Evolutionary conservation across 768 basidiomycete species (phyloP).

Genomic region (Amanita jacksonii): DNA sequence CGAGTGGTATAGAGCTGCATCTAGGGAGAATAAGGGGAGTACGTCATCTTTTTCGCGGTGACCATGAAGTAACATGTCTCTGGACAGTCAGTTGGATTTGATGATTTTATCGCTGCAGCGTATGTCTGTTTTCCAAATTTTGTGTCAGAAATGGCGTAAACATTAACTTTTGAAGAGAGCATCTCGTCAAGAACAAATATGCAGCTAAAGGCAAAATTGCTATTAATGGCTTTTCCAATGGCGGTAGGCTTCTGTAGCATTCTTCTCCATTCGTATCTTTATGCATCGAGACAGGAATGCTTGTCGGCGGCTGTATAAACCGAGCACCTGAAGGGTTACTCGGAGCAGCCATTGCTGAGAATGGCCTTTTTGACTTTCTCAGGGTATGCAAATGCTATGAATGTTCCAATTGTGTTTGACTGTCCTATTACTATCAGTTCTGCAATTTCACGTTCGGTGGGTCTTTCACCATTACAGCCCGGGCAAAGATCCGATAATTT

Average conservation of each 20-base stretch:
- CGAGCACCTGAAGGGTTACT: conserved; percentile 66
- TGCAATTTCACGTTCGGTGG: conserved; percentile 66
- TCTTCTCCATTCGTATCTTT: background rate
- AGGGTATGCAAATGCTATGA: conserved; percentile 38
- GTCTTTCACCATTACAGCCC: conserved; percentile 9
- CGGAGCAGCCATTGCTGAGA: conserved; percentile 70
- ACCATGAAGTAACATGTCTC: conserved; percentile 6
- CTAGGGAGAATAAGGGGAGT: conserved; percentile 55
- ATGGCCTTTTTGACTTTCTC: conserved; percentile 71
- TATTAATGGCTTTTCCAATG: conserved; percentile 75
- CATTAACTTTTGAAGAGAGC: conserved; percentile 35
- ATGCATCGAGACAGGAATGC: conserved; percentile 37
- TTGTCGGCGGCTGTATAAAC: conserved; percentile 69
- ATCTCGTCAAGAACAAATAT: conserved; percentile 63
- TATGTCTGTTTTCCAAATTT: too few relatives aligned
- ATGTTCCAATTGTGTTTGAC: background rate
- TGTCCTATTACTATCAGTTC: conserved; percentile 36
- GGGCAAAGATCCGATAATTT: background rate
- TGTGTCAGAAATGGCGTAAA: background rate
- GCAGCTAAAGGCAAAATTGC: conserved; percentile 60
- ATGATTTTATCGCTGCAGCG: conserved; percentile 81
- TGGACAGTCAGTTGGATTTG: conserved; percentile 56
- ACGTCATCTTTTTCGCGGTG: background rate
- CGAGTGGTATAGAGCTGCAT: conserved; percentile 73
- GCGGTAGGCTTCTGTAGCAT: conserved; percentile 39